Percentiles rank a stretch among this genome's conserved stretches.
Conservation (phyloP, 345 rosid genomes). For the Lepidium aucheri region DNA sequence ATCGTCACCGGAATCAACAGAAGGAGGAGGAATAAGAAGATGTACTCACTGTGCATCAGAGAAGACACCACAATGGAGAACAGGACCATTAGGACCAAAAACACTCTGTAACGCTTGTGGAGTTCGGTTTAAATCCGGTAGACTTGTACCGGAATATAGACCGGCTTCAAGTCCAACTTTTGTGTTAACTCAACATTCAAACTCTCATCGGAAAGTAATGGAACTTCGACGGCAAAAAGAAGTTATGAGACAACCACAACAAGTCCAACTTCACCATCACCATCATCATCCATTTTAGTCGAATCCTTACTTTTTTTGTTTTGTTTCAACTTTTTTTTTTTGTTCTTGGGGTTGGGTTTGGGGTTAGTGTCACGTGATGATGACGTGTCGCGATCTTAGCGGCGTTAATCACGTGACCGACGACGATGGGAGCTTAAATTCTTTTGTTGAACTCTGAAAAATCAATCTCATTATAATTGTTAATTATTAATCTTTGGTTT, state of each 20-base stretch:
- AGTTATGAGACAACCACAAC: conserved; percentile 25
- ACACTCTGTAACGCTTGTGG: conserved; percentile 76
- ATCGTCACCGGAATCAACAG: conserved; percentile 10
- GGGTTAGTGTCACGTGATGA: conserved; percentile 32
- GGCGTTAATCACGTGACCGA: conserved; percentile 26
- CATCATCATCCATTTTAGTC: conserved; percentile 27
- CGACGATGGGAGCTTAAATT: conserved; percentile 11
- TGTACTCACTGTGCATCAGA: conserved; percentile 79
- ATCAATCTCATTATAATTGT: conserved; percentile 20
- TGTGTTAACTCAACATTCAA: conserved; percentile 68
- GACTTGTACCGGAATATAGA: conserved; percentile 76
- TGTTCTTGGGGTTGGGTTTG: conserved; percentile 19
- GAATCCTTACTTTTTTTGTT: background rate
- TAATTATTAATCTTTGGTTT: conserved; percentile 16
- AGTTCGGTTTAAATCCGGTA: conserved; percentile 71
- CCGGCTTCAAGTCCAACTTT: conserved; percentile 83
- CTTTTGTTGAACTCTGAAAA: conserved; percentile 4
- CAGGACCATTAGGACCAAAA: conserved; percentile 79
- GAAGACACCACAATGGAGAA: conserved; percentile 84
- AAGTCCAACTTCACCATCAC: conserved; percentile 28
- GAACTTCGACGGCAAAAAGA: conserved; percentile 79
- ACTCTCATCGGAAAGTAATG: conserved; percentile 79
- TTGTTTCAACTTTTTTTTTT: background rate
- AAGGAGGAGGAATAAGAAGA: conserved; percentile 33
- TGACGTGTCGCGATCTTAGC: conserved; percentile 20